Evolutionary conservation across 2,329 filamentous ascomycete species (phyloP).

Genomic region (Canariomyces notabilis): DNA sequence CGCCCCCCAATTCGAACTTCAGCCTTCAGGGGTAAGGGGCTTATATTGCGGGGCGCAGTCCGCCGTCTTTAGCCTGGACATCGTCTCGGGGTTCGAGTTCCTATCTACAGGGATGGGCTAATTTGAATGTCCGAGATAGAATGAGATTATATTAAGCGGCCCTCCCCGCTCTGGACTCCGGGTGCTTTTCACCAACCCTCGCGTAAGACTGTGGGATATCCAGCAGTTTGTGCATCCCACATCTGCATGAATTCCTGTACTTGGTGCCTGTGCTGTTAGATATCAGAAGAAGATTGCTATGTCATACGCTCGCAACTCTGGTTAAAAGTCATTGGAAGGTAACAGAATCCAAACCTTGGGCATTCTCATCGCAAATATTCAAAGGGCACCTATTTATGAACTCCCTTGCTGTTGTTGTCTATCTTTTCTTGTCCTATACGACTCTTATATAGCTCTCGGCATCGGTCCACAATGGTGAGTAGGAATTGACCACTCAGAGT

Average conservation of each 20-base stretch:
- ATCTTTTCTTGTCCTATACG: background rate
- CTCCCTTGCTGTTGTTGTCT: no score
- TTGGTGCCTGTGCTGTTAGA: no score
- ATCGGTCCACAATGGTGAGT: background rate
- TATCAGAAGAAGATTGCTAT: background rate
- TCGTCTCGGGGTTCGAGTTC: background rate
- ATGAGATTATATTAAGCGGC: background rate
- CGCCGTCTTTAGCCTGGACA: background rate
- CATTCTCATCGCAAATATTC: no score
- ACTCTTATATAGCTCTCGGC: background rate
- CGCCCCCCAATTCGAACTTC: no score
- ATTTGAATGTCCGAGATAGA: background rate
- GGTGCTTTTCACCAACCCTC: background rate
- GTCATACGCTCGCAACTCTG: background rate
- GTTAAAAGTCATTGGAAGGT: no score
- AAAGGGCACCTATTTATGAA: no score
- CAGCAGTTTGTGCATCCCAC: background rate
- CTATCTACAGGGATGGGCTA: background rate
- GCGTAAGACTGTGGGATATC: background rate
- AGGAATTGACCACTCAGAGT: conserved; percentile 1
- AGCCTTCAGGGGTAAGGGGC: no score
- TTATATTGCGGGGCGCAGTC: no score
- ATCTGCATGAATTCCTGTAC: background rate
- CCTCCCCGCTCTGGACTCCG: background rate
- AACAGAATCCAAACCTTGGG: no score